Conservation (phyloP, 2,329 filamentous ascomycete genomes). For the Allantophomopsis cytisporea region DNA sequence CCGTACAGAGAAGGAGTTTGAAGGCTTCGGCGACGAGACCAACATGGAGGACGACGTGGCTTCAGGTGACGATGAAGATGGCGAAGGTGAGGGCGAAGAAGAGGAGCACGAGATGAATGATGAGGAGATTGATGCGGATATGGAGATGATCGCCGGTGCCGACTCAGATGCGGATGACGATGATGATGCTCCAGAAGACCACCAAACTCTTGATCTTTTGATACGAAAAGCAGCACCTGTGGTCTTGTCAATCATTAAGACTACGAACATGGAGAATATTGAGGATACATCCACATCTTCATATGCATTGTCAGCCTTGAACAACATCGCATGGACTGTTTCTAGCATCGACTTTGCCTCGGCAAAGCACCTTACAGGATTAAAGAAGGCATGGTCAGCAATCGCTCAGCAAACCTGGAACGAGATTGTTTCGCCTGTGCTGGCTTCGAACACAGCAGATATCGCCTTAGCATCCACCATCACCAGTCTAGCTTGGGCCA, state of each 20-base stretch:
- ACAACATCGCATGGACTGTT: constrained; percentile 55
- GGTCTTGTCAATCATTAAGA: constrained; percentile 11
- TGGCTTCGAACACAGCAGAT: constrained; percentile 47
- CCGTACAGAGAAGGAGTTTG: constrained; percentile 23
- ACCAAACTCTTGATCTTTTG: constrained; percentile 15
- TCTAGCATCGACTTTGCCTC: constrained; percentile 45
- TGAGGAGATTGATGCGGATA: constrained; percentile 46
- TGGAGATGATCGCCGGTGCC: constrained; percentile 46
- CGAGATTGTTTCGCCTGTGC: constrained; percentile 38
- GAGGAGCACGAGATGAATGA: constrained; percentile 38
- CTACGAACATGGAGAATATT: constrained; percentile 1
- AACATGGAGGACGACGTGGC: constrained; percentile 26
- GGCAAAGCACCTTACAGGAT: constrained; percentile 30
- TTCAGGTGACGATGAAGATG: constrained; percentile 24
- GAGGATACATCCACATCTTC: constrained; percentile 31
- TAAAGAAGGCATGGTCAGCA: constrained; percentile 39
- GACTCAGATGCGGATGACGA: constrained; percentile 20
- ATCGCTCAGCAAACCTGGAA: constrained; percentile 42
- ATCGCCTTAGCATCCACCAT: constrained; percentile 47
- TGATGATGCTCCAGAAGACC: constrained; percentile 21
- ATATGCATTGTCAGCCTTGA: constrained; percentile 45
- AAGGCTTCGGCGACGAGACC: constrained; percentile 22
- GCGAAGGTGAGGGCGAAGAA: constrained; percentile 20
- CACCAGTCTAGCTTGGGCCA: constrained; percentile 52
- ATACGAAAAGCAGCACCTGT: constrained; percentile 15